phyloP scores from a whole-genome alignment of 352 stramenopile species.

The Elongisporangium senticosum region DNA sequence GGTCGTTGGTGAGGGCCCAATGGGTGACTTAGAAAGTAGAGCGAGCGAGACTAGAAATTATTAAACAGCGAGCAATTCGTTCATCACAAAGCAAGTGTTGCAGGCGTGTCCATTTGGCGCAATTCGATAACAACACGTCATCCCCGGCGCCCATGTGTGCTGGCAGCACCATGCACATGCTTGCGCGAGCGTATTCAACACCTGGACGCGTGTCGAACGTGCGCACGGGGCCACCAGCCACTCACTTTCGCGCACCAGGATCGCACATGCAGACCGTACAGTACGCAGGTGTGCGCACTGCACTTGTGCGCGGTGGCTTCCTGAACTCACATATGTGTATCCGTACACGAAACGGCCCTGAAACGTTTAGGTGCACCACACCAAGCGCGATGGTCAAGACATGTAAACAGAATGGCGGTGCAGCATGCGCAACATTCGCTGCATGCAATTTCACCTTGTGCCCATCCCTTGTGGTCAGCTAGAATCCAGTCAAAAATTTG shows the following conservation, averaged over 20 bases:
- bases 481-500: conserved; percentile 15
- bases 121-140: too few relatives aligned
- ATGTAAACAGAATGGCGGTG: not conserved
- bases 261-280: conserved; percentile 1
- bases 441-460: not conserved
- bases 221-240: not conserved
- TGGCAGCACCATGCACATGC: not conserved
- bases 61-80: conserved; percentile 9
- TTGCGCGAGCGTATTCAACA: not conserved
- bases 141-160: too few relatives aligned
- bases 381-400: not conserved
- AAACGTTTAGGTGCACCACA: conserved; percentile 8
- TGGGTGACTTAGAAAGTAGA: conserved; percentile 1
- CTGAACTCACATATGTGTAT: conserved; percentile 2
- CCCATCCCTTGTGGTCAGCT: conserved; percentile 2
- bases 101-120: not conserved
- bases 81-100: not conserved
- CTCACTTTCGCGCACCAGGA: not conserved
- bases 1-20: not conserved
- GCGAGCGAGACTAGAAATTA: conserved; percentile 3
- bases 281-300: conserved; percentile 5
- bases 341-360: conserved; percentile 4
- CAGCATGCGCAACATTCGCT: conserved; percentile 1
- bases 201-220: not conserved
- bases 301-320: conserved; percentile 6